Conservation (phyloP, 129 eudicot genomes). For the Flaveria trinervia region DNA sequence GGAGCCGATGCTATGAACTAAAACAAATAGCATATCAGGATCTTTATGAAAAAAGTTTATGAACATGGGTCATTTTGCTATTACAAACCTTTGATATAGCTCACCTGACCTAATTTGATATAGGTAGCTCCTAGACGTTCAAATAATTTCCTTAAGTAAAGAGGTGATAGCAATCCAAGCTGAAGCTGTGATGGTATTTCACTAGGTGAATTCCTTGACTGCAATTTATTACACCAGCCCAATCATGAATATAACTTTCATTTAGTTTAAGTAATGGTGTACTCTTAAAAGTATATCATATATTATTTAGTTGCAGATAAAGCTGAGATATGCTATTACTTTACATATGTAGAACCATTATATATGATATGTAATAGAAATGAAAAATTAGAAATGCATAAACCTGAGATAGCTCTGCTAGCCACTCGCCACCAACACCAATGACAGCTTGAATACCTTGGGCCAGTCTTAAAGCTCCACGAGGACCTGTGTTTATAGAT, state of each 20-base stretch:
- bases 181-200: constrained; percentile 69
- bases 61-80: neutral
- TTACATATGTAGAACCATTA: neutral
- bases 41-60: constrained; percentile 3
- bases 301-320: constrained; percentile 6
- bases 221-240: constrained; percentile 28
- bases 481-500: constrained; percentile 90
- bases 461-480: constrained; percentile 88
- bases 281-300: neutral
- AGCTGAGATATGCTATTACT: neutral
- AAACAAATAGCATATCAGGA: constrained; percentile 21
- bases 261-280: neutral
- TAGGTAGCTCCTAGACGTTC: constrained; percentile 98
- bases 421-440: constrained; percentile 98
- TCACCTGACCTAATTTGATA: constrained; percentile 95
- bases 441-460: constrained; percentile 97
- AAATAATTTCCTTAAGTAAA: constrained; percentile 82
- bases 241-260: constrained; percentile 16
- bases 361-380: constrained; percentile 3
- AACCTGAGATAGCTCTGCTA: constrained; percentile 87
- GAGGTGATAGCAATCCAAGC: constrained; percentile 91
- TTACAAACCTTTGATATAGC: constrained; percentile 22
- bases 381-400: neutral
- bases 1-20: constrained; percentile 98
- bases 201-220: constrained; percentile 63